Base-by-base conservation (phyloP, 352 stramenopile species). In the Phytophthora agathidicida region DNA sequence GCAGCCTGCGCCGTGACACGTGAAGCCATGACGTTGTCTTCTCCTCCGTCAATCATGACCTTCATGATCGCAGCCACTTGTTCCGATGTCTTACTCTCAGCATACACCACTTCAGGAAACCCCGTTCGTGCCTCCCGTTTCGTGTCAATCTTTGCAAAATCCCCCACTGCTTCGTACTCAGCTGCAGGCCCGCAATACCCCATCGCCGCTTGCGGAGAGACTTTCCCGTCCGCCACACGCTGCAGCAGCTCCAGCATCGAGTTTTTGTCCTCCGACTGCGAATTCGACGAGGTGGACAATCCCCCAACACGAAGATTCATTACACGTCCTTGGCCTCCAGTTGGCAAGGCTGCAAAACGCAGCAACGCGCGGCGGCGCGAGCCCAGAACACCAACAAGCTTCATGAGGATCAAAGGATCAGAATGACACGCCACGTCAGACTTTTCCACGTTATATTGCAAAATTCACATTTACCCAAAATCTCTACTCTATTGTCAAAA, bases 21-120 rank as follows among this genome's bases (percentile, higher is more conserved):
- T 20, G 89, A 96, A 16, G 88, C 89, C 74, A 97, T 93, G 16
- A 93, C 76, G 28, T 83, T 83, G 33, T 76, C 38, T 39, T 88
- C 71, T 0, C 65, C 56, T 41, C 50, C 50, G 31, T 79, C 46
- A n/a, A 88, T 77, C 91, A 98, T 98, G 36, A 81, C 78, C 30
- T 92, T 78, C 31, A 98, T 71, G 69, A 98, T 98, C 10, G 62
- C 51, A 5, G 86, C 83, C 31, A 99, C 85, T 56, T 98, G 94
- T 30, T 81, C 48, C 4, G 87, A 54, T 1, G 88, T 98, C 68
- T 99, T 99, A 20, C 91, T 93, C 71, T 98, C 83, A 11, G 78
- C 91, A 74, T 98, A 99, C 23, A 99, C 84, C 31, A 97, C 95
- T 50, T 99, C 95, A 0, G 96, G 96, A 61, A 99, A 98, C 8